These are phyloP conservation scores for Rhynchosporium graminicola DNA, from an alignment of 2,329 filamentous ascomycete species.

Conservation along the genomic window DNA sequence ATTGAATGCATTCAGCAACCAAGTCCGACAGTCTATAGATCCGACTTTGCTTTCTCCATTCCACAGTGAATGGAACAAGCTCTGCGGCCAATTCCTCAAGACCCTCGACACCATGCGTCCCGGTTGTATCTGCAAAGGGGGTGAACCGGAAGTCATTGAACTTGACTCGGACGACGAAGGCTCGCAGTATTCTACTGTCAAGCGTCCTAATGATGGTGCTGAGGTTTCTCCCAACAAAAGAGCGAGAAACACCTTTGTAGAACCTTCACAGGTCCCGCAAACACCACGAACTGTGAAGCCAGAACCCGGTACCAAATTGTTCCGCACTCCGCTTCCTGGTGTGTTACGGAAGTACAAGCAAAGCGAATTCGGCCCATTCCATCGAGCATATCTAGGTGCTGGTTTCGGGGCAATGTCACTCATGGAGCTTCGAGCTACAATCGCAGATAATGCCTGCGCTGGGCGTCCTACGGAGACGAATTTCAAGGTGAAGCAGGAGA, in stretches of 20 bases:
- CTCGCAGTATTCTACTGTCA: not conserved
- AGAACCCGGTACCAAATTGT: constrained; percentile 42
- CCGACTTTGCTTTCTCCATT: constrained; percentile 44
- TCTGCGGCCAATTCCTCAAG: constrained; percentile 41
- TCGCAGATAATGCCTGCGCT: constrained; percentile 54
- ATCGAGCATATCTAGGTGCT: constrained; percentile 15
- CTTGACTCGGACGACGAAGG: constrained; percentile 23
- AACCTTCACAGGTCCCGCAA: not conserved
- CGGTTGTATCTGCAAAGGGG: constrained; percentile 14
- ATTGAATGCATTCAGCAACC: constrained; percentile 56
- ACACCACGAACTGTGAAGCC: not conserved
- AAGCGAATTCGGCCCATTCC: constrained; percentile 19
- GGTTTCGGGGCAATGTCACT: constrained; percentile 28
- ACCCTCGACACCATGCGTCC: constrained; percentile 39
- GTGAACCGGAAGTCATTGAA: constrained; percentile 15
- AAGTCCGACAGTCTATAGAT: constrained; percentile 42
- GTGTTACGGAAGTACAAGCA: not conserved
- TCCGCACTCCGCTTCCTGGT: constrained; percentile 39
- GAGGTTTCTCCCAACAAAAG: not conserved
- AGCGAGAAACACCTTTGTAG: not conserved
- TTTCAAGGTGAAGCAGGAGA: constrained; percentile 58
- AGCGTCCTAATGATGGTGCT: not conserved
- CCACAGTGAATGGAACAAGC: constrained; percentile 43
- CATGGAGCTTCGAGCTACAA: constrained; percentile 53
- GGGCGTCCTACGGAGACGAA: constrained; percentile 61